Conservation (phyloP, 2,329 filamentous ascomycete species). For the Apiospora hydei region DNA sequence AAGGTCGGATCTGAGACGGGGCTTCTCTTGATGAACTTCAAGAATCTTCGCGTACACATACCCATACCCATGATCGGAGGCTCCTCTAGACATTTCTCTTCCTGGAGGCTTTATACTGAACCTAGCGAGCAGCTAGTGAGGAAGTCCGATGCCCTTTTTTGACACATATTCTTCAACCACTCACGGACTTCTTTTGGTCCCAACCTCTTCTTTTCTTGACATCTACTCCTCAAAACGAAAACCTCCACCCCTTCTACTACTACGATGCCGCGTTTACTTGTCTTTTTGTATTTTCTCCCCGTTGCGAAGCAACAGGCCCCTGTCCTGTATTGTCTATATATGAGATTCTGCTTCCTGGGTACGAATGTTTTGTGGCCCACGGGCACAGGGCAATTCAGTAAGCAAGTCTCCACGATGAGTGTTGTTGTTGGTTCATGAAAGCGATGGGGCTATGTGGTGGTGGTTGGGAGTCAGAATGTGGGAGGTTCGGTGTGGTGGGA, state of each 20-base stretch:
- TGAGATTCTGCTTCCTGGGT: not conserved
- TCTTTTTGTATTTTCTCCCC: constrained; percentile 17
- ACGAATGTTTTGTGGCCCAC: not conserved
- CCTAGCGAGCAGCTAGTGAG: constrained; percentile 13
- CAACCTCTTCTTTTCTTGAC: constrained; percentile 14
- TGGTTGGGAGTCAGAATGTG: not conserved
- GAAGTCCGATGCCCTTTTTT: constrained; percentile 15
- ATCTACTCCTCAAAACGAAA: not conserved
- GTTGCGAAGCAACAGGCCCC: constrained; percentile 13
- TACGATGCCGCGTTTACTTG: constrained; percentile 20
- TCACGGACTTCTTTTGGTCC: constrained; percentile 2
- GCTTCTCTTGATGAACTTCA: constrained; percentile 3
- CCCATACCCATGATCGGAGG: constrained; percentile 6
- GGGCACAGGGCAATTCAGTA: not conserved
- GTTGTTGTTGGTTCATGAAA: not conserved
- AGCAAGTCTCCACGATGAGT: not conserved
- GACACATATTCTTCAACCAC: constrained; percentile 11
- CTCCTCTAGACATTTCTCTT: not conserved
- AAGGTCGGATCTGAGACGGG: constrained; percentile 1
- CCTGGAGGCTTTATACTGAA: not conserved
- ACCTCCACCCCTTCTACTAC: not conserved
- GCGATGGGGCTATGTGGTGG: not conserved
- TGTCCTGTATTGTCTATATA: not conserved
- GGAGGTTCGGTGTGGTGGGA: not conserved
- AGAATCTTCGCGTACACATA: constrained; percentile 3